Base-by-base conservation (phyloP, 169 alveolate species). In the Eimeria maxima region DNA sequence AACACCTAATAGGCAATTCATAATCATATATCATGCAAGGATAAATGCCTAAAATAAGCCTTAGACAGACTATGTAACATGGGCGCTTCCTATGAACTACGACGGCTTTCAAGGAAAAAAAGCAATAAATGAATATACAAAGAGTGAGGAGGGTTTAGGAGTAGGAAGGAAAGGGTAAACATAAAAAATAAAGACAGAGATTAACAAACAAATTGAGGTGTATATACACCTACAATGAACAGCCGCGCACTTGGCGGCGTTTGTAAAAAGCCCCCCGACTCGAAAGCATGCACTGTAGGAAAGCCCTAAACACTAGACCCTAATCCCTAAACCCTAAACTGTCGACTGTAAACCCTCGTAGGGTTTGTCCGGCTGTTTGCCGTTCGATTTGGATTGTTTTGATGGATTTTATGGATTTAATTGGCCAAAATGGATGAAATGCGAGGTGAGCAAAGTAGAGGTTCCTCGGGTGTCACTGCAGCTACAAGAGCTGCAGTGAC, bases 381-480 rank as follows among this genome's bases (percentile, higher is more conserved):
- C n/a, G 55, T 10, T 20, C 16, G 4, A 24, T 84, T 84, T 60
- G 13, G 20, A 33, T 60, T 29, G 55, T 60, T 84, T 84, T 55
- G 78, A 84, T 84, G 78, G 74, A 33, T 3, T 84, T 57, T 33
- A 29, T 38, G 69, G 38, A 18, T 45, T 2, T 53, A 27, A 33
- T 29, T 55, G 60, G 55, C 27, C 44, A 84, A 53, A 55, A 84
- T 84, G 93, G 78, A 84, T 84, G 93, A 84, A 60, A 84, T 84
- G 93, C 7, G 93, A 84, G 93, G 93, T 84, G 53, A 55, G 93
- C 90, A 44, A 50, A 29, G 53, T 8, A 22, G 20, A 38, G 47
- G 45, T 53, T n/a, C 53, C 2, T 53, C 16, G 74, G 78, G 93
- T 84, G 93, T 84, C 93, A 55, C 74, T 38, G 60, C 80, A 57